Conservation (phyloP, 306 rosid genomes). For the Luffa acutangula region DNA sequence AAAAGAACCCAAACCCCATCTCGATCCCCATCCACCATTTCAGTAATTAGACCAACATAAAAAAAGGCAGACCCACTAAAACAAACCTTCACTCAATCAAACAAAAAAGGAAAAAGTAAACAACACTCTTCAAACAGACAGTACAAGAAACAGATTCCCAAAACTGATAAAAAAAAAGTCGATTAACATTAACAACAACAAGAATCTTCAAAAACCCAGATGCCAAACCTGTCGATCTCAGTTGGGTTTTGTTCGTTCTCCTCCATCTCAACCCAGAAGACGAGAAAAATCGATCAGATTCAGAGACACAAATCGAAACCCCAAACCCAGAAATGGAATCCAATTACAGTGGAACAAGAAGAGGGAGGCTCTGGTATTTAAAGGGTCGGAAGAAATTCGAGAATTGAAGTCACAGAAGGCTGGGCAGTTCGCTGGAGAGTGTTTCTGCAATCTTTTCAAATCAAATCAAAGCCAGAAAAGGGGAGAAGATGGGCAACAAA, state of each 20-base stretch:
- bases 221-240: slow-evolving; percentile 2
- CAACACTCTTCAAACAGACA: neutral
- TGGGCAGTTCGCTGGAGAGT: neutral
- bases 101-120: neutral
- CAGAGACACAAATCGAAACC: neutral
- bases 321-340: neutral
- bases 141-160: neutral
- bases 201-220: neutral
- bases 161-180: neutral
- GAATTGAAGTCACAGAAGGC: neutral
- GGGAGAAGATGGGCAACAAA: neutral
- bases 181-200: neutral
- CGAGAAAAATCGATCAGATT: neutral
- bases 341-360: neutral
- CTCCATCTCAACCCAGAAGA: neutral
- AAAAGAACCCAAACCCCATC: neutral
- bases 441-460: neutral
- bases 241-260: neutral
- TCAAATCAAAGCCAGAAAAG: neutral
- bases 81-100: neutral
- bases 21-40: neutral
- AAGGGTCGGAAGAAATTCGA: neutral
- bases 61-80: neutral
- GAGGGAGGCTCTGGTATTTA: neutral
- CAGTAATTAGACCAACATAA: neutral